A percentile compares a stretch with the other conserved stretches of the same genome.
phyloP scores from a whole-genome alignment of 2,329 filamentous ascomycete species.

The Neofusicoccum umdonicola region DNA sequence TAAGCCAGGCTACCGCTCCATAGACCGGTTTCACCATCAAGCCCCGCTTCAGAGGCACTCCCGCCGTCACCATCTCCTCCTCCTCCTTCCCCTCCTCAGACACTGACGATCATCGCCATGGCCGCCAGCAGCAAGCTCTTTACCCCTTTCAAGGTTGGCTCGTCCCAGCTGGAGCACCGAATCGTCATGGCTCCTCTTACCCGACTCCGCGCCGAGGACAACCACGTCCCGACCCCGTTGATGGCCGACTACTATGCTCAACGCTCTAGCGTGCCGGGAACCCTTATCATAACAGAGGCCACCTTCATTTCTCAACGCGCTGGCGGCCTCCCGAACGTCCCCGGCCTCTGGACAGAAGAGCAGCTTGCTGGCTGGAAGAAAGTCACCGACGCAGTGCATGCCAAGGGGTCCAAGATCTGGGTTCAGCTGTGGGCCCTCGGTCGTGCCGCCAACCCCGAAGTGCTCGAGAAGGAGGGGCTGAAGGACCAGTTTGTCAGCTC shows the following conservation, averaged over 20 bases:
- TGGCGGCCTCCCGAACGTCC: conserved; percentile 27
- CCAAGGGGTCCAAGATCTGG: conserved; percentile 60
- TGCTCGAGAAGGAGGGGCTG: conserved; percentile 32
- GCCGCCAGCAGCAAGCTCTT: conserved; percentile 25
- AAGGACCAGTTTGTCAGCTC: conserved; percentile 27
- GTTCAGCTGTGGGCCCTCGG: conserved; percentile 63
- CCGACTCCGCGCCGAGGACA: conserved; percentile 45
- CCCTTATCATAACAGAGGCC: conserved; percentile 33
- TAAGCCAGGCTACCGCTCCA: not conserved
- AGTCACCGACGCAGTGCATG: conserved; percentile 62
- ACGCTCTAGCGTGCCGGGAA: conserved; percentile 30
- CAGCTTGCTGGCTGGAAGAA: conserved; percentile 61
- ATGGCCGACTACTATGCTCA: conserved; percentile 37
- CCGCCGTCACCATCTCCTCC: not conserved
- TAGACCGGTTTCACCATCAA: not conserved
- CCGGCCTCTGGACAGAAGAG: conserved; percentile 35
- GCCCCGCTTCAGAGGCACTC: not conserved
- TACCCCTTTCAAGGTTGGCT: conserved; percentile 29
- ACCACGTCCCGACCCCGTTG: conserved; percentile 46
- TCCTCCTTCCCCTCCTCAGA: not conserved
- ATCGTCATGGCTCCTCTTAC: conserved; percentile 32
- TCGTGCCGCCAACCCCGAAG: conserved; percentile 47
- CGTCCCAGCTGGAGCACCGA: conserved; percentile 27
- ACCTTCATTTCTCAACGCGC: conserved; percentile 33
- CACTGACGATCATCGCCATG: not conserved